A percentile compares a stretch with the other conserved stretches of the same genome.
These are phyloP conservation scores for Yarrowia bubula DNA, from an alignment of 805 yeast species.

Conservation along the genomic window DNA sequence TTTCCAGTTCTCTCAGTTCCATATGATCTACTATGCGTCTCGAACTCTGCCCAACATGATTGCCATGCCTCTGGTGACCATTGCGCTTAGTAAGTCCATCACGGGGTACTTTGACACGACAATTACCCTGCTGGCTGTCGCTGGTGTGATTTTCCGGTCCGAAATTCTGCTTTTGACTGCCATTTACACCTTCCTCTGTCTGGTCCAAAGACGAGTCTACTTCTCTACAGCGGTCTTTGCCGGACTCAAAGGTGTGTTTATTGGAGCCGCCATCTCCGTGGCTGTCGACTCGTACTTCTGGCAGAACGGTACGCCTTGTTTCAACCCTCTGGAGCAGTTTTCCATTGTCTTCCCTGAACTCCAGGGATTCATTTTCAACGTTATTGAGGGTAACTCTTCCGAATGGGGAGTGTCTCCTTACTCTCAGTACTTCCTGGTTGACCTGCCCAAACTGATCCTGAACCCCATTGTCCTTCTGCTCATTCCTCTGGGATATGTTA, in stretches of 20 bases:
- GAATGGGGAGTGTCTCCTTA: constrained; percentile 87
- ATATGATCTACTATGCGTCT: constrained; percentile 73
- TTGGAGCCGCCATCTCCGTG: constrained; percentile 52
- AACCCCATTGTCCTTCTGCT: constrained; percentile 41
- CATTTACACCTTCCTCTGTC: constrained; percentile 43
- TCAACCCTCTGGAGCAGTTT: constrained; percentile 8
- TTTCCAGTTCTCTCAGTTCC: constrained; percentile 69
- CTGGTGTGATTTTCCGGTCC: constrained; percentile 66
- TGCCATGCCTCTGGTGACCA: constrained; percentile 68
- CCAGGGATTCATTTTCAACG: constrained; percentile 69
- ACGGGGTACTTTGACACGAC: constrained; percentile 50
- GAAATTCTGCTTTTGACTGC: constrained; percentile 61
- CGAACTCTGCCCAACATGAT: constrained; percentile 82
- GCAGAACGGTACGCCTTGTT: constrained; percentile 41
- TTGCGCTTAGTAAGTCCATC: constrained; percentile 53
- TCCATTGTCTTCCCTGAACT: constrained; percentile 69
- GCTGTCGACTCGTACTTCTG: constrained; percentile 75
- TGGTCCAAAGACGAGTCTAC: constrained; percentile 49
- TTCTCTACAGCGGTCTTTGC: constrained; percentile 38
- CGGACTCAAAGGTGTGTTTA: constrained; percentile 47
- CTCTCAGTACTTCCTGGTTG: constrained; percentile 59
- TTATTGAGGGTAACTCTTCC: constrained; percentile 66
- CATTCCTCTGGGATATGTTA: constrained; percentile 47
- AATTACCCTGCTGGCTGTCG: constrained; percentile 55
- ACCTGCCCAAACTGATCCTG: constrained; percentile 44